A percentile compares a stretch with the other conserved stretches of the same genome.
Evolutionary conservation across 2,329 filamentous ascomycete genomes (phyloP).

Genomic region (Penicillium freii): DNA sequence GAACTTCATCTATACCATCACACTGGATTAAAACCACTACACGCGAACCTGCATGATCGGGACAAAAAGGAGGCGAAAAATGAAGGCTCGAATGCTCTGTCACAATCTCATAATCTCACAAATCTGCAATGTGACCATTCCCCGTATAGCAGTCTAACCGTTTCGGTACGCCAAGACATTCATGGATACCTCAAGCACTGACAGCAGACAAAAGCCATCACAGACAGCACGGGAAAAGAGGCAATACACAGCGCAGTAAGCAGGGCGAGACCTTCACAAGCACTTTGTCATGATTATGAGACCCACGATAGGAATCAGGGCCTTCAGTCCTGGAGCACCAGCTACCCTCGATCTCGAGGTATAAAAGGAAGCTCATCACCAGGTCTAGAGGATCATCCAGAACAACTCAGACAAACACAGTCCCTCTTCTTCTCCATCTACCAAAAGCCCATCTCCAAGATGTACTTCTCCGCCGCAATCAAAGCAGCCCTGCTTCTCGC

Average conservation of each 20-base stretch:
- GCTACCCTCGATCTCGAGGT: neutral
- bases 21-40: neutral
- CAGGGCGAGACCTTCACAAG: neutral
- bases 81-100: neutral
- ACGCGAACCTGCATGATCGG: neutral
- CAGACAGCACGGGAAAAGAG: neutral
- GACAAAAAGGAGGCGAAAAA: neutral
- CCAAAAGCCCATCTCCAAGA: neutral
- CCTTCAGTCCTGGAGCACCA: neutral
- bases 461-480: constrained; percentile 29
- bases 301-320: neutral
- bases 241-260: neutral
- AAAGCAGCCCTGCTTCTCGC: constrained; percentile 18
- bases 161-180: constrained; percentile 4
- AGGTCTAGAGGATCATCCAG: neutral
- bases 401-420: neutral
- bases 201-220: neutral
- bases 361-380: constrained; percentile 1
- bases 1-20: neutral
- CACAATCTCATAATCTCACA: constrained; percentile 1
- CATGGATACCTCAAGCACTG: neutral
- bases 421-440: neutral
- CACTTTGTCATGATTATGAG: constrained; percentile 5
- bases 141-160: neutral
- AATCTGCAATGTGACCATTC: neutral